phyloP scores from a whole-genome alignment of 202 grass and related monocot species.

The Schoenoplectus triqueter region DNA sequence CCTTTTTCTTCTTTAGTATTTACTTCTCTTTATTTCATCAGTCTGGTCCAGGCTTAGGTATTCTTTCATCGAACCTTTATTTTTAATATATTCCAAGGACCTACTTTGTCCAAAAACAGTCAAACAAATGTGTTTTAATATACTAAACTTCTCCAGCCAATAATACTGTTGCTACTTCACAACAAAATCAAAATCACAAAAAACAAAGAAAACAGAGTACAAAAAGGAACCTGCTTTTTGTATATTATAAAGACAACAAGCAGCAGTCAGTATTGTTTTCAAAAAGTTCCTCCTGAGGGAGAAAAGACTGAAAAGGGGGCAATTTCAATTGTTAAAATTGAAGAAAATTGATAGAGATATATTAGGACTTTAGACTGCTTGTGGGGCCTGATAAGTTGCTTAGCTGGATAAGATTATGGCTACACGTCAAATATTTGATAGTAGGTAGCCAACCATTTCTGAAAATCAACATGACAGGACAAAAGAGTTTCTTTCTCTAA shows the following conservation, averaged over 20 bases:
- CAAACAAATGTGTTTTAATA: constrained; percentile 21
- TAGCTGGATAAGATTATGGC: constrained; percentile 1
- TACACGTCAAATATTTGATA: background rate
- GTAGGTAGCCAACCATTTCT: constrained; percentile 24
- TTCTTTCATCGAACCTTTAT: constrained; percentile 1
- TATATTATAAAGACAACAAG: background rate
- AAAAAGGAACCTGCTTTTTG: constrained; percentile 7
- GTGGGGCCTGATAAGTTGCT: background rate
- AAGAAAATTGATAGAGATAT: constrained; percentile 5
- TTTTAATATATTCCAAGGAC: constrained; percentile 1
- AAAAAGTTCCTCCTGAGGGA: background rate
- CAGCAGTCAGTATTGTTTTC: background rate
- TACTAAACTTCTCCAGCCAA: background rate
- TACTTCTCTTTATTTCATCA: background rate
- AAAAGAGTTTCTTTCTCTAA: constrained; percentile 26
- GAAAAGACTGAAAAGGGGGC: background rate
- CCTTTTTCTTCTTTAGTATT: background rate
- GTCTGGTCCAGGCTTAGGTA: background rate
- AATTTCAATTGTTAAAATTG: constrained; percentile 1
- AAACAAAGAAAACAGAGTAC: background rate
- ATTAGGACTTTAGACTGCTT: constrained; percentile 22
- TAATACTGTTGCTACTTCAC: background rate
- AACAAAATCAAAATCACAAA: constrained; percentile 2
- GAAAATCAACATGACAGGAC: constrained; percentile 18
- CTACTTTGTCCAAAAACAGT: background rate